A percentile compares a stretch with the other conserved stretches of the same genome.
Evolutionary conservation across 1,284 basidiomycete genomes (phyloP).

Genomic region (Cerioporus squamosus): DNA sequence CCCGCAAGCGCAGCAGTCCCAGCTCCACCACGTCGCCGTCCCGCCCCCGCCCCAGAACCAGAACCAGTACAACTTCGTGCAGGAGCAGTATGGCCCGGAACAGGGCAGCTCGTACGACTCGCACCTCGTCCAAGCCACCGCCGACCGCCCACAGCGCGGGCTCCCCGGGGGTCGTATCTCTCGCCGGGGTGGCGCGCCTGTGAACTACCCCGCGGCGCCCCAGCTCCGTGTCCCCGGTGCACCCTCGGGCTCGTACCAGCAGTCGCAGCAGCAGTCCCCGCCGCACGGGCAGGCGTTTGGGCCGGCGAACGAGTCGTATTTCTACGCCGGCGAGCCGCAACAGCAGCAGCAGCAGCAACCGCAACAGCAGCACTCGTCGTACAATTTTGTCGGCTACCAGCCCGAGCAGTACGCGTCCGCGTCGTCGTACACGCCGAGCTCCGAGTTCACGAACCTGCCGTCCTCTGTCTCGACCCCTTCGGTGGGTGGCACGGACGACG

Average conservation of each 20-base stretch:
- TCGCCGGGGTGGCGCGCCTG: conserved; percentile 6
- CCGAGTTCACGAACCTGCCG: conserved; percentile 21
- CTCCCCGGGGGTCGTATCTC: conserved; percentile 15
- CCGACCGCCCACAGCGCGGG: conserved; percentile 18
- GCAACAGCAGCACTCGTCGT: conserved; percentile 22
- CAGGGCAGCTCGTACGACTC: conserved; percentile 14
- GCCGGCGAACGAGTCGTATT: conserved; percentile 17
- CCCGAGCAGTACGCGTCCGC: conserved; percentile 21
- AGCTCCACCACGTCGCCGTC: conserved; percentile 28
- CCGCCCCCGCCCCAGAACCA: conserved; percentile 11
- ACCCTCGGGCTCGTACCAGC: conserved; percentile 19
- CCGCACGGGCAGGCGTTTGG: conserved; percentile 13
- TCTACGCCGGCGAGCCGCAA: conserved; percentile 9
- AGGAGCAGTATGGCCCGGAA: conserved; percentile 15
- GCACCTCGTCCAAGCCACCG: conserved; percentile 11
- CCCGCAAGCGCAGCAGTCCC: conserved; percentile 12
- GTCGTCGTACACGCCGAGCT: conserved; percentile 23
- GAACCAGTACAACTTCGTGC: conserved; percentile 33
- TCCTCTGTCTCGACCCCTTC: conserved; percentile 29
- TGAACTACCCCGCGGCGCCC: conserved; percentile 13
- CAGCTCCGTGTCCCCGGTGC: conserved; percentile 15
- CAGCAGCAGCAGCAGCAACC: conserved; percentile 8
- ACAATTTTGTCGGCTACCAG: conserved; percentile 27
- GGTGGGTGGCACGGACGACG: conserved; percentile 27
- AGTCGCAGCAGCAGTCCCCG: conserved; percentile 19